These are phyloP conservation scores for Aegilops umbellulata DNA, from an alignment of 176 grass and related monocot species.

Conservation along the genomic window DNA sequence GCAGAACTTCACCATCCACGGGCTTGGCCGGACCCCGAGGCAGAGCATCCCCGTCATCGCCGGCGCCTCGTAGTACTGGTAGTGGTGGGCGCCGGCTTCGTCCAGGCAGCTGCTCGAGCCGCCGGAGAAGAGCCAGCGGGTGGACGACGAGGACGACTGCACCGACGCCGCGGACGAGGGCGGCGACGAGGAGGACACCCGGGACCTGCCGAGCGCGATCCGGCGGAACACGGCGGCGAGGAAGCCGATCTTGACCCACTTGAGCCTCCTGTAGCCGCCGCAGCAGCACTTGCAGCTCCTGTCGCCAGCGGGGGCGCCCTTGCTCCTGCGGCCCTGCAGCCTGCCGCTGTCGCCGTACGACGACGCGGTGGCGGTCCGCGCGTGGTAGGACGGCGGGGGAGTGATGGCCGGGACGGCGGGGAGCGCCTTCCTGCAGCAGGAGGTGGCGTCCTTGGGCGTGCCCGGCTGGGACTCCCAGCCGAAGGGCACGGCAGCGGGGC, in stretches of 20 bases:
- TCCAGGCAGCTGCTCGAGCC: not conserved
- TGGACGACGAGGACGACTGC: conserved; percentile 45
- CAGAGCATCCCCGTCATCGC: not conserved
- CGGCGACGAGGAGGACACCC: not conserved
- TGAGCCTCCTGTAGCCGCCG: conserved; percentile 33
- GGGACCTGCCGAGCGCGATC: conserved; percentile 21
- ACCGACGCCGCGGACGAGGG: conserved; percentile 19
- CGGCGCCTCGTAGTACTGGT: not conserved
- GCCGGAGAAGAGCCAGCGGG: conserved; percentile 50
- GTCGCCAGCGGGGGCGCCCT: not conserved
- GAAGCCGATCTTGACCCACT: conserved; percentile 42
- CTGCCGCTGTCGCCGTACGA: not conserved
- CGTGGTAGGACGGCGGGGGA: conserved; percentile 68
- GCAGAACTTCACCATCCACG: conserved; percentile 40
- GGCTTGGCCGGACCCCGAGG: conserved; percentile 22
- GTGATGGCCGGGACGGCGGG: conserved; percentile 46
- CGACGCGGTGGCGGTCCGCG: not conserved
- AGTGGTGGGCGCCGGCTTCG: not conserved
- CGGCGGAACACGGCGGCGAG: conserved; percentile 47
- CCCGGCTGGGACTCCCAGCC: conserved; percentile 90
- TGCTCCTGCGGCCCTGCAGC: not conserved
- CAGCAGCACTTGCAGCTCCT: conserved; percentile 18
- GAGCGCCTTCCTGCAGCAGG: not conserved
- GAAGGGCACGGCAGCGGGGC: conserved; percentile 74
- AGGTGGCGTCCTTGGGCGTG: conserved; percentile 63